Evolutionary conservation across 768 basidiomycete species (phyloP).

Genomic region (Amanita subjunquillea): DNA sequence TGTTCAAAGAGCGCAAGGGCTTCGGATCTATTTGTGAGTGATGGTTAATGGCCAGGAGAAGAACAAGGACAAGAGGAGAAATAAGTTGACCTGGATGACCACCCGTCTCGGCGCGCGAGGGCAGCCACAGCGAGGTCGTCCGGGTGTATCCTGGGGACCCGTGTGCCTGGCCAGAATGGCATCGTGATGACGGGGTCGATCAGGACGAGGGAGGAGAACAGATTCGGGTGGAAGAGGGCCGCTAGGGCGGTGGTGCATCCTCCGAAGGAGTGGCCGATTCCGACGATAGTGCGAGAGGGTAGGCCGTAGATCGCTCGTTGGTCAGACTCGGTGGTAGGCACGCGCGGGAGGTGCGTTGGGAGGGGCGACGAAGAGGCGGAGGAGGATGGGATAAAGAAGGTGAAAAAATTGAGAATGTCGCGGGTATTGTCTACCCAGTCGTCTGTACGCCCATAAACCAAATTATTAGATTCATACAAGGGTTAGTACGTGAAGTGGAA

Average conservation of each 20-base stretch:
- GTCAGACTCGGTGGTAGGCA: slow-evolving; percentile 30
- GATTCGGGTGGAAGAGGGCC: slow-evolving; percentile 46
- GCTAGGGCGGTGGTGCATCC: slow-evolving; percentile 69
- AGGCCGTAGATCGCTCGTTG: slow-evolving; percentile 39
- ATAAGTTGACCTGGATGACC: slow-evolving; percentile 44
- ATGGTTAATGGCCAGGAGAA: neutral
- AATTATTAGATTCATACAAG: neutral
- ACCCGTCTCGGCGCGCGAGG: slow-evolving; percentile 46
- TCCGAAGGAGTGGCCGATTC: slow-evolving; percentile 79
- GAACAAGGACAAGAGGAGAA: neutral
- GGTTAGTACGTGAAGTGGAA: neutral
- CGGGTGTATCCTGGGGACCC: slow-evolving; percentile 5
- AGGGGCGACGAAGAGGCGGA: slow-evolving; percentile 27
- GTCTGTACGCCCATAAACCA: slow-evolving; percentile 25
- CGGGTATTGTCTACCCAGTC: slow-evolving; percentile 74
- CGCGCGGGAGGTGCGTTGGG: slow-evolving; percentile 43
- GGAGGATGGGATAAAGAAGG: slow-evolving; percentile 44
- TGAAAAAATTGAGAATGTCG: slow-evolving; percentile 70
- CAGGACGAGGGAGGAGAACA: slow-evolving; percentile 66
- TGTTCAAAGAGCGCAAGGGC: slow-evolving; percentile 38
- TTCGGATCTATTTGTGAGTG: slow-evolving; percentile 33
- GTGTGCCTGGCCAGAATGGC: slow-evolving; percentile 9
- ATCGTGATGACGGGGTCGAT: slow-evolving; percentile 67
- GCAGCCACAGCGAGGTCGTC: slow-evolving; percentile 30
- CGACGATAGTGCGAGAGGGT: slow-evolving; percentile 43